Evolutionary conservation across 2,329 filamentous ascomycete genomes (phyloP).

Genomic region (Exophiala sp.): DNA sequence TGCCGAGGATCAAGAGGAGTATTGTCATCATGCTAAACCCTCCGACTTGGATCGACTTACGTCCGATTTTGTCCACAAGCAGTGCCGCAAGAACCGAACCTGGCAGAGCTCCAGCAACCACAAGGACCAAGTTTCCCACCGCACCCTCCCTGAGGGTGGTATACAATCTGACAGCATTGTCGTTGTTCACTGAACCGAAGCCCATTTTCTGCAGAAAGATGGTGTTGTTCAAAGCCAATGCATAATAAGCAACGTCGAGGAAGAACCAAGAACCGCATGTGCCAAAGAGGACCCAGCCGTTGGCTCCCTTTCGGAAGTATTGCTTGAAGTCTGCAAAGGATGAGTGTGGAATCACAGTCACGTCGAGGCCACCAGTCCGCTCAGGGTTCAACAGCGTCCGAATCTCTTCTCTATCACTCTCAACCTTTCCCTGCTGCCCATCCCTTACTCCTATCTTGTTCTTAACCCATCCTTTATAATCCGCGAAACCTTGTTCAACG

Average conservation of each 20-base stretch:
- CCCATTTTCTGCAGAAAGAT: conserved; percentile 69
- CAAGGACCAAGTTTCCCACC: conserved; percentile 72
- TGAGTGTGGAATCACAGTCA: conserved; percentile 59
- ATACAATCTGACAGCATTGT: conserved; percentile 47
- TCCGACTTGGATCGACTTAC: conserved; percentile 69
- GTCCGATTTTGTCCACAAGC: conserved; percentile 68
- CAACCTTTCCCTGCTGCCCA: conserved; percentile 54
- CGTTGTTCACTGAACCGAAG: conserved; percentile 59
- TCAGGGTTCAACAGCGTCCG: conserved; percentile 52
- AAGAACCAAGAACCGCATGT: conserved; percentile 82
- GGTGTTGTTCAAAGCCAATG: conserved; percentile 71
- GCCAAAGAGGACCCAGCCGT: conserved; percentile 69
- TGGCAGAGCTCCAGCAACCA: conserved; percentile 72
- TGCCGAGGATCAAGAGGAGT: conserved; percentile 61
- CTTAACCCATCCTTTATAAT: conserved; percentile 54
- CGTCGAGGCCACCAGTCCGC: conserved; percentile 53
- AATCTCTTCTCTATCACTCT: no score
- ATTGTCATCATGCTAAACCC: conserved; percentile 62
- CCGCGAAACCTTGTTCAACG: conserved; percentile 67
- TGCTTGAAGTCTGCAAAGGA: conserved; percentile 66
- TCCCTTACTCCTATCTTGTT: conserved; percentile 62
- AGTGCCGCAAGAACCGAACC: conserved; percentile 80
- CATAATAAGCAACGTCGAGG: conserved; percentile 63
- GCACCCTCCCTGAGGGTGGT: conserved; percentile 68
- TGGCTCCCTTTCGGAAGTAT: conserved; percentile 68